phyloP scores from a whole-genome alignment of 2,329 filamentous ascomycete species.

The Phialophora chinensis region DNA sequence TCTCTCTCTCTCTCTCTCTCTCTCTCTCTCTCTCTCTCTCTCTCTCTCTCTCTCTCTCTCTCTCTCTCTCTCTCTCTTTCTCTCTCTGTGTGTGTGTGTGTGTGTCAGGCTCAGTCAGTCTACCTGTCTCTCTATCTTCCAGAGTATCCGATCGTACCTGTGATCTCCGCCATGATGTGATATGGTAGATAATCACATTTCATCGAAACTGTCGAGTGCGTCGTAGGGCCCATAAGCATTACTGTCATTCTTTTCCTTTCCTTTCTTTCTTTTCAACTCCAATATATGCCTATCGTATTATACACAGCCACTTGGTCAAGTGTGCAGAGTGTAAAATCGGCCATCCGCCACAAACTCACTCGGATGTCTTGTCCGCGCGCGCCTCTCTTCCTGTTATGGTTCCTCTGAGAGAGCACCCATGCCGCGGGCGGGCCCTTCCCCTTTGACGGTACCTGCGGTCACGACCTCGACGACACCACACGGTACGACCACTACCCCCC shows the following conservation, averaged over 20 bases:
- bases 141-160: neutral
- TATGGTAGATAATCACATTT: neutral
- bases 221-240: neutral
- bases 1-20: too few relatives aligned
- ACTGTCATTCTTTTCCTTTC: too few relatives aligned
- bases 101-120: too few relatives aligned
- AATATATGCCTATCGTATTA: neutral
- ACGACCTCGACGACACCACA: neutral
- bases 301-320: neutral
- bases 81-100: too few relatives aligned
- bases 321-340: neutral
- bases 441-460: too few relatives aligned
- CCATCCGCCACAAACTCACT: neutral
- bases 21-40: too few relatives aligned
- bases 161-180: neutral
- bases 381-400: neutral
- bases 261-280: neutral
- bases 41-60: too few relatives aligned
- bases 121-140: too few relatives aligned
- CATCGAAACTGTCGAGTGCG: neutral
- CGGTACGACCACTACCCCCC: neutral
- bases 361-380: neutral
- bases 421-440: too few relatives aligned
- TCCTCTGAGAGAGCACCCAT: too few relatives aligned
- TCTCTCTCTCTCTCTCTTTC: too few relatives aligned